These are phyloP conservation scores for Schwanniomyces pseudopolymorphus DNA, from an alignment of 805 yeast species.

Conservation along the genomic window DNA sequence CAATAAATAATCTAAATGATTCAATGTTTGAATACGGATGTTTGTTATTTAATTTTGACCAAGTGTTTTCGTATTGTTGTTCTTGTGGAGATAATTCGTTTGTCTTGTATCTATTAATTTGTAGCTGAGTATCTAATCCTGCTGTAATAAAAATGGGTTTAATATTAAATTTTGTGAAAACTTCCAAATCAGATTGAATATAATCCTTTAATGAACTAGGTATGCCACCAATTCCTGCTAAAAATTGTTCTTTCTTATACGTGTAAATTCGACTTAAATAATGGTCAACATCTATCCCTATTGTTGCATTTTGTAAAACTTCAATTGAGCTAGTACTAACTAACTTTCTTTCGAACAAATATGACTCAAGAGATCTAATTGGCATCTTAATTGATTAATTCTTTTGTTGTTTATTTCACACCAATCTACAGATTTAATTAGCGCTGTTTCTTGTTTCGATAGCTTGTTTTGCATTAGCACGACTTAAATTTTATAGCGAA, in stretches of 20 bases:
- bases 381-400: constrained; percentile 29
- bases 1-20: constrained; percentile 52
- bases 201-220: constrained; percentile 60
- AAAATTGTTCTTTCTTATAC: constrained; percentile 62
- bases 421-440: not conserved
- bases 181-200: constrained; percentile 61
- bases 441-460: not conserved
- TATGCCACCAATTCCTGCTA: constrained; percentile 79
- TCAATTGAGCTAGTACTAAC: constrained; percentile 63
- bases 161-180: constrained; percentile 59
- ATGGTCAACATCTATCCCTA: constrained; percentile 85
- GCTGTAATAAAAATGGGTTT: constrained; percentile 80
- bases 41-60: constrained; percentile 35
- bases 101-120: constrained; percentile 26
- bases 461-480: not conserved
- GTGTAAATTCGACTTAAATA: constrained; percentile 65
- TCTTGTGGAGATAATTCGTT: constrained; percentile 39
- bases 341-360: constrained; percentile 64
- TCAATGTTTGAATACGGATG: constrained; percentile 30
- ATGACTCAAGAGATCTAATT: constrained; percentile 60
- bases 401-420: not conserved
- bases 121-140: constrained; percentile 54
- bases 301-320: constrained; percentile 59
- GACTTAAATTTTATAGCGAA: constrained; percentile 1
- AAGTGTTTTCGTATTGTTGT: constrained; percentile 39